These are phyloP conservation scores for Aspergillus sojae DNA, from an alignment of 2,329 filamentous ascomycete genomes.

Conservation along the genomic window DNA sequence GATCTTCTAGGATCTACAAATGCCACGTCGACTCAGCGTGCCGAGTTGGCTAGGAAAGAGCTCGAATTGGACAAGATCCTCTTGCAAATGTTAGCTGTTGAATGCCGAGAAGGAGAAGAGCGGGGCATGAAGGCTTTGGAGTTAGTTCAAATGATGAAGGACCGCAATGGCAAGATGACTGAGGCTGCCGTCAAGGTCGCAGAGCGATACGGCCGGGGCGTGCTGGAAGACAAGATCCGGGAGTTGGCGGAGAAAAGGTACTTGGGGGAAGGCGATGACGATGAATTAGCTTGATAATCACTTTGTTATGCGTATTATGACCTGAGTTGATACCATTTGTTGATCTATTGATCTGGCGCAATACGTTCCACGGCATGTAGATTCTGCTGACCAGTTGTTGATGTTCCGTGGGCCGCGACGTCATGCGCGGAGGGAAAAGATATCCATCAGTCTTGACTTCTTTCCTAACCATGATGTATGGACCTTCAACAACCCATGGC, in stretches of 20 bases:
- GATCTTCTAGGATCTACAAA: slow-evolving; percentile 73
- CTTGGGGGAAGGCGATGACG: slow-evolving; percentile 61
- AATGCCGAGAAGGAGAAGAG: slow-evolving; percentile 92
- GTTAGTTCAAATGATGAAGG: slow-evolving; percentile 81
- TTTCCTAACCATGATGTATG: background rate
- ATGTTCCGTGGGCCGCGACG: background rate
- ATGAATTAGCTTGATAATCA: slow-evolving; percentile 40
- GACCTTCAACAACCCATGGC: slow-evolving; percentile 7
- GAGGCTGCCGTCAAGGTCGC: slow-evolving; percentile 91
- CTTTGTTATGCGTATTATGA: background rate
- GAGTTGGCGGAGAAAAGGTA: slow-evolving; percentile 75
- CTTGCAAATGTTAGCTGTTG: slow-evolving; percentile 82
- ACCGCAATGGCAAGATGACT: slow-evolving; percentile 83
- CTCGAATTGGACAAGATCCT: slow-evolving; percentile 88
- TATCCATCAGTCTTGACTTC: background rate
- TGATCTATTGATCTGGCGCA: background rate
- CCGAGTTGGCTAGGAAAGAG: slow-evolving; percentile 70
- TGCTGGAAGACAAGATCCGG: slow-evolving; percentile 87
- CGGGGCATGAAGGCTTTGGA: slow-evolving; percentile 93
- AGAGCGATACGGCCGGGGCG: slow-evolving; percentile 74
- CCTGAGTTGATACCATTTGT: background rate
- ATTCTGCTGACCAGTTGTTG: background rate
- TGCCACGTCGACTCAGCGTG: slow-evolving; percentile 65
- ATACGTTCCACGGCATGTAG: background rate
- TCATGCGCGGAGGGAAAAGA: background rate